These are phyloP conservation scores for Kuraishia ogatae DNA, from an alignment of 805 yeast species.

Conservation along the genomic window DNA sequence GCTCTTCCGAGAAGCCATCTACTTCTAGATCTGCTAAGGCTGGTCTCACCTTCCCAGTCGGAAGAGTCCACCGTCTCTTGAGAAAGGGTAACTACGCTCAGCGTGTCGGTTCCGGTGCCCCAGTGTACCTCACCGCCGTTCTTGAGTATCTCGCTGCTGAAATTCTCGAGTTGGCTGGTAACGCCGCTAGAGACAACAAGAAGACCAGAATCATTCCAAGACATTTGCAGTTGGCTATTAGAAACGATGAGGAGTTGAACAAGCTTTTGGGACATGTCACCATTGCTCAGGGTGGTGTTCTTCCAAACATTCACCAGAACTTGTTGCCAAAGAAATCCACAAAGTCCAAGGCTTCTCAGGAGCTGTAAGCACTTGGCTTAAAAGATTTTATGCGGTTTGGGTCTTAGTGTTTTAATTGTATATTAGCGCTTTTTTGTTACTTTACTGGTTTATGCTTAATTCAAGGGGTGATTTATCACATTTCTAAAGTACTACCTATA, in stretches of 20 bases:
- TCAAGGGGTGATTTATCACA: neutral
- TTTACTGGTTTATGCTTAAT: neutral
- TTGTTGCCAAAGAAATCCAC: conserved; percentile 62
- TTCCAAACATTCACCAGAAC: conserved; percentile 94
- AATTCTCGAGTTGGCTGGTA: conserved; percentile 96
- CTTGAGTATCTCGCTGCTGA: conserved; percentile 97
- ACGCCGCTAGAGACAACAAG: conserved; percentile 98
- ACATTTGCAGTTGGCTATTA: conserved; percentile 92
- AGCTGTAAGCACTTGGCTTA: conserved; percentile 30
- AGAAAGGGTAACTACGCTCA: conserved; percentile 98
- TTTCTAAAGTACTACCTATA: neutral
- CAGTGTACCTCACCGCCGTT: conserved; percentile 95
- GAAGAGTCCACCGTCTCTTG: conserved; percentile 95
- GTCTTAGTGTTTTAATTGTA: conserved; percentile 1
- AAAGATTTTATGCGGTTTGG: neutral
- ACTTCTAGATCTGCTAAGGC: conserved; percentile 98
- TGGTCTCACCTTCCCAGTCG: conserved; percentile 98
- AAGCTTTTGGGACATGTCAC: conserved; percentile 90
- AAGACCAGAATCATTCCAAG: conserved; percentile 98
- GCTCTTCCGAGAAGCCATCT: conserved; percentile 89
- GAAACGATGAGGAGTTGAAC: conserved; percentile 97
- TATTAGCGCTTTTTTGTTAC: neutral
- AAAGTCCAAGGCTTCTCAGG: conserved; percentile 49
- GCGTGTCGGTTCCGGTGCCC: conserved; percentile 99
- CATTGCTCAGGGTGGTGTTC: conserved; percentile 97